Evolutionary conservation across 306 rosid genomes (phyloP).

Genomic region (Trifolium dubium): DNA sequence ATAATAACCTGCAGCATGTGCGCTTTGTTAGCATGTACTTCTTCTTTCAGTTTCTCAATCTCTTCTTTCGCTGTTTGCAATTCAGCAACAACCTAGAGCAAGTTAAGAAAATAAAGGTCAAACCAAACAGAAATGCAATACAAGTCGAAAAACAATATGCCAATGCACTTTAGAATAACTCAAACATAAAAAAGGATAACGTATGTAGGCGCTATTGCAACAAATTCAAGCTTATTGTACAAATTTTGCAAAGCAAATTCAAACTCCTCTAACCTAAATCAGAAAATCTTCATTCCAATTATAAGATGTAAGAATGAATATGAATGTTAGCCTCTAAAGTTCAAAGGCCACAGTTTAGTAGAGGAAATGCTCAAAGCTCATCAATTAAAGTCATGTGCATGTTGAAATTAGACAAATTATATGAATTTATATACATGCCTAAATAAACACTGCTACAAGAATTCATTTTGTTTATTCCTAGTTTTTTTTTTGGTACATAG

Average conservation of each 20-base stretch:
- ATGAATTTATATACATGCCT: neutral
- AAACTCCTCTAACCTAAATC: neutral
- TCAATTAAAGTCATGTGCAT: neutral
- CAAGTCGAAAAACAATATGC: neutral
- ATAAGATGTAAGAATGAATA: neutral
- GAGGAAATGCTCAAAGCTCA: neutral
- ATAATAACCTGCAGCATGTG: constrained; percentile 91
- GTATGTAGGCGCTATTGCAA: neutral
- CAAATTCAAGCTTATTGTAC: neutral
- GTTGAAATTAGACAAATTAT: neutral
- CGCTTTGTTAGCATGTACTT: constrained; percentile 69
- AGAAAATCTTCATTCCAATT: neutral
- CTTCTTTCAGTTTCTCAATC: constrained; percentile 80
- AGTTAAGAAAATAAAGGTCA: constrained; percentile 35
- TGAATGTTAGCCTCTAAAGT: neutral
- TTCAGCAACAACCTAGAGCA: constrained; percentile 61
- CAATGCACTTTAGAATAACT: constrained; percentile 6
- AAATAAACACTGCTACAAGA: neutral
- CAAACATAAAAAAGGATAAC: neutral
- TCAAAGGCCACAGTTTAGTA: neutral
- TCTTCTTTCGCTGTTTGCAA: constrained; percentile 69
- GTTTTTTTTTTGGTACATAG: too few relatives aligned
- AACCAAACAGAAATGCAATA: constrained; percentile 32
- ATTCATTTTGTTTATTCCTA: neutral
- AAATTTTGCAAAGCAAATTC: neutral